Evolutionary conservation across 2,329 filamentous ascomycete species (phyloP).

Genomic region (Truncatella angustata): DNA sequence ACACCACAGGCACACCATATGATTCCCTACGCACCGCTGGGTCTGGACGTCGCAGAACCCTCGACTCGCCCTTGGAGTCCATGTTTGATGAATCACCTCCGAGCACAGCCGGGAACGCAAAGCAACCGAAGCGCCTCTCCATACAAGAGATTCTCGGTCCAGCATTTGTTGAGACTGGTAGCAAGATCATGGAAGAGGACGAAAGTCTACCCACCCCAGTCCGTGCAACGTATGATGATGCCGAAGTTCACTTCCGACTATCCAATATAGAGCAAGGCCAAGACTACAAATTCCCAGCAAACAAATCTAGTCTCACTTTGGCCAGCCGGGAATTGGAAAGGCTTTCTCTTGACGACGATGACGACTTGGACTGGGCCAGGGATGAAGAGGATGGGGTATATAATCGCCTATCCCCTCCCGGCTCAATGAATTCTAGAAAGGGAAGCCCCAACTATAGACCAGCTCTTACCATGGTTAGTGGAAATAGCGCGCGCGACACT

Average conservation of each 20-base stretch:
- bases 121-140: slow-evolving; percentile 53
- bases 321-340: slow-evolving; percentile 43
- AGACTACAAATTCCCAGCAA: slow-evolving; percentile 18
- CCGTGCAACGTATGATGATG: slow-evolving; percentile 32
- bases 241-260: slow-evolving; percentile 22
- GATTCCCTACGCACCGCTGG: slow-evolving; percentile 73
- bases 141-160: slow-evolving; percentile 58
- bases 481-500: slow-evolving; percentile 37
- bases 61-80: slow-evolving; percentile 71
- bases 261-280: slow-evolving; percentile 20
- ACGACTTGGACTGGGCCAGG: slow-evolving; percentile 63
- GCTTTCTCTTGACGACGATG: slow-evolving; percentile 59
- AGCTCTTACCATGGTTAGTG: slow-evolving; percentile 52
- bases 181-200: slow-evolving; percentile 62
- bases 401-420: slow-evolving; percentile 58
- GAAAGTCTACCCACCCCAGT: slow-evolving; percentile 54
- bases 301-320: slow-evolving; percentile 31
- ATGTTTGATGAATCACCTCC: slow-evolving; percentile 80
- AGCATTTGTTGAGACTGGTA: slow-evolving; percentile 53
- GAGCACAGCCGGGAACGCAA: slow-evolving; percentile 49
- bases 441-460: slow-evolving; percentile 53
- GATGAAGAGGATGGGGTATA: slow-evolving; percentile 52
- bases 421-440: slow-evolving; percentile 51
- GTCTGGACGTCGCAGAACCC: slow-evolving; percentile 63
- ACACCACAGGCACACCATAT: slow-evolving; percentile 75